Evolutionary conservation across 441 rosid genomes (phyloP), one percentile per base, ranked within the genome.

Genomic region (Hura crepitans): DNA sequence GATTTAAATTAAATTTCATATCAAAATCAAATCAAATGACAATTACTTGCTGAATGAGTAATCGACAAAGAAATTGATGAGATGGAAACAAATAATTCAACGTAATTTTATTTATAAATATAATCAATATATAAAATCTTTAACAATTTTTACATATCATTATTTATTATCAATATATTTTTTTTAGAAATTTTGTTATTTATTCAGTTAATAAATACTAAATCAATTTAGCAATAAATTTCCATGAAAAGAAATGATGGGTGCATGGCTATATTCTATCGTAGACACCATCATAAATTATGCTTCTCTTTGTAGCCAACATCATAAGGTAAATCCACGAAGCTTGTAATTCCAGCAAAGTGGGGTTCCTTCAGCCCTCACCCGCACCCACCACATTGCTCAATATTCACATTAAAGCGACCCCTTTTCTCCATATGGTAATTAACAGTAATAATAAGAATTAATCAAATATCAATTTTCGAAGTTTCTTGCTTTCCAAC

Each of bases 301-400:
- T 58, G 43, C 42, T 49, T 47, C 58, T 51, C 54, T 18, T 59
- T 39, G 43, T 59, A 60, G 64, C 66, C 51, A 70, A 63, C 66
- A 39, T 67, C 28, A 49, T 37, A 59, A 54, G 17, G 35, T 23
- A 63, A 59, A 53, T 42, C 62, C 65, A 74, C 65, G 61, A 82
- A 69, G 72, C 84, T 79, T 84, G 85, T 73, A 60, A 78, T 55
- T 72, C 78, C 78, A 77, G 90, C 81, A 84, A 84, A 79, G 85
- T 62, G 28, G 77, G 77, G 18, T 37, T 72, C 63, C 56, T 79
- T 71, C 65, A n/a, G 57, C 57, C 23, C 71, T 9, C 53, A 43
- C 62, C 60, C 45, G 11, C 58, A 77, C 79, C 82, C 61, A 65
- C 72, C 75, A 49, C n/a, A 30, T 63, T 68, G 56, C 78, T 68